Percentiles rank a stretch among this genome's conserved stretches.
phyloP scores from a whole-genome alignment of 2,329 filamentous ascomycete species.

The Laburnicola sp. region DNA sequence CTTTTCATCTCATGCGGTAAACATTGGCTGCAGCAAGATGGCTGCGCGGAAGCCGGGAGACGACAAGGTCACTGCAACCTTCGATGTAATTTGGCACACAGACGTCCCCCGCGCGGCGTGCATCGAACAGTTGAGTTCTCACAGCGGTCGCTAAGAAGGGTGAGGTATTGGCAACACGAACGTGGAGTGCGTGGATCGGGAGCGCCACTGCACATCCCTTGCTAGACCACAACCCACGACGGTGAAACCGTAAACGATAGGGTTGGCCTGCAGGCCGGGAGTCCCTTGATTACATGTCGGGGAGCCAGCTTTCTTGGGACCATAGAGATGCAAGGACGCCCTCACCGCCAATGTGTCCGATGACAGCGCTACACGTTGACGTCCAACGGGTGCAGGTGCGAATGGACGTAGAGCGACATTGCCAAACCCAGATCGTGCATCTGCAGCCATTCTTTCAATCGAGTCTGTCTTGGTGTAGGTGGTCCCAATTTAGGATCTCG shows the following conservation, averaged over 20 bases:
- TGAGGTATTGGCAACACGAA: neutral
- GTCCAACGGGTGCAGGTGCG: constrained; percentile 19
- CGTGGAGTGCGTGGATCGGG: neutral
- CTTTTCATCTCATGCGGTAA: constrained; percentile 4
- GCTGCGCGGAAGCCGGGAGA: constrained; percentile 12
- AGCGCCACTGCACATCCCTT: constrained; percentile 6
- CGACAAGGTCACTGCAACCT: constrained; percentile 11
- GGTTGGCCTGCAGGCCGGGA: constrained; percentile 1
- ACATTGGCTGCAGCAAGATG: constrained; percentile 3
- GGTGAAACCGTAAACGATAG: constrained; percentile 8
- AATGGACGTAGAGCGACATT: constrained; percentile 28
- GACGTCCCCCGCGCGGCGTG: constrained; percentile 4
- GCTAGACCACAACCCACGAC: constrained; percentile 1
- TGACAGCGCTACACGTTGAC: constrained; percentile 18
- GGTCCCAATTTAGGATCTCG: constrained; percentile 13
- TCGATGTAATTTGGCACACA: neutral
- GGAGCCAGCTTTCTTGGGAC: neutral
- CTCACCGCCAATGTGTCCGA: constrained; percentile 25
- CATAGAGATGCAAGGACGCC: constrained; percentile 10
- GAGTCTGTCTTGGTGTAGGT: constrained; percentile 15
- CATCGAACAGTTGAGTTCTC: constrained; percentile 2
- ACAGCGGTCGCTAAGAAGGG: neutral
- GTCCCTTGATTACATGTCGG: constrained; percentile 1
- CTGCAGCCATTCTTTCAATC: constrained; percentile 8
- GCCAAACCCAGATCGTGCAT: constrained; percentile 33